Base-by-base conservation (phyloP, 768 basidiomycete genomes). In the Lactifluus volemus region DNA sequence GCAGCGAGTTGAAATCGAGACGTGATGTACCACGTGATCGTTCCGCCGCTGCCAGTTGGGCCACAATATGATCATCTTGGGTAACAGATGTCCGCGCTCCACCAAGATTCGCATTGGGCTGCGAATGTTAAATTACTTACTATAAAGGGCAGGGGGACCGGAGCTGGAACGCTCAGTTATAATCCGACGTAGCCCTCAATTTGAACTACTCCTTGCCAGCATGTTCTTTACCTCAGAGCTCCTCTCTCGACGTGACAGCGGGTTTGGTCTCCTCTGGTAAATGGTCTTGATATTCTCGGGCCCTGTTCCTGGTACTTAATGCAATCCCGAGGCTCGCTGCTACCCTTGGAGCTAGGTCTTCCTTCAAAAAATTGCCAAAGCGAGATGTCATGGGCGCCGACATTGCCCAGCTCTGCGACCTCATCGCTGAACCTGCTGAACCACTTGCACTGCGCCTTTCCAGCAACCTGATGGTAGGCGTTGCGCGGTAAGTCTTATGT, bases 181-280 rank as follows among this genome's bases (percentile, higher is more conserved):
- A 65, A 54, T 14, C 19, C 34, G 7, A 7, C 54, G 1, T 5
- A 12, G 5, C 41, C 38, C 48, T 29, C 9, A 14, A 19, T 17
- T 11, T 15, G 29, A 49, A 11, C 10, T 38, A 1, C 10, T 44
- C 14, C 29, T 36, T 52, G 21, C 17, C 30, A 21, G 3, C 44
- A 92, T 96, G 92, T 96, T 96, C 77, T 96, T 92, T 72, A 83
- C 89, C 47, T 77, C 86, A 7, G 92, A 94, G 53, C 73, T 95
- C 4, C 76, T 96, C 29, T 82, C 87, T 19, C 85, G 82, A 67
- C 78, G 92, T 61, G 91, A 95, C 67, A 91, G 86, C 65, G 90
- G 92, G 14, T 93, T 90, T 68, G 93, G 92, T 59, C 81, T 93
- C n/a, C 77, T 92, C 19, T 93, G 91, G 91, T 90, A 71, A 48